Evolutionary conservation across 352 stramenopile genomes (phyloP).

Genomic region (Thalassiosira hispida): DNA sequence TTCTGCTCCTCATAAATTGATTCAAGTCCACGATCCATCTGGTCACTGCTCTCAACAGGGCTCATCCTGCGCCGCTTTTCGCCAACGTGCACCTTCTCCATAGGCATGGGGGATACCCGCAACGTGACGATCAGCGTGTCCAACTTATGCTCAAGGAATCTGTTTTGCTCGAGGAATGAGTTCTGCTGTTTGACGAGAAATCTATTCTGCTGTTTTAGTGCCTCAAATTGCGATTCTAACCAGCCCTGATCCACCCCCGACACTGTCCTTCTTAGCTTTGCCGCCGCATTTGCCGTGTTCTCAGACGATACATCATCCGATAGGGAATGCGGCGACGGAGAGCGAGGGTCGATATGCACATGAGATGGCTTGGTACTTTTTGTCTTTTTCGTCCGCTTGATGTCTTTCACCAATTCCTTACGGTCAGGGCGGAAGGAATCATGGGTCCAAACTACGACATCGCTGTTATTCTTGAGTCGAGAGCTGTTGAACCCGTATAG

Average conservation of each 20-base stretch:
- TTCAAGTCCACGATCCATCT: not conserved
- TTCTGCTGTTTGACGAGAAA: not conserved
- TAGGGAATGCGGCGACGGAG: not conserved
- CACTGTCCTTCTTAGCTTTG: not conserved
- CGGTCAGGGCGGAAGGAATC: constrained; percentile 71
- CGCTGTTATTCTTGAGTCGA: constrained; percentile 11
- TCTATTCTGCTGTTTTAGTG: constrained; percentile 22
- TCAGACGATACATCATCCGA: constrained; percentile 12
- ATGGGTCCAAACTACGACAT: constrained; percentile 50
- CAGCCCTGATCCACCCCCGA: not conserved
- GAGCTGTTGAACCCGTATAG: constrained; percentile 37
- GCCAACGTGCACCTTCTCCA: constrained; percentile 7
- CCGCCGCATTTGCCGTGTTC: not conserved
- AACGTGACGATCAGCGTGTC: constrained; percentile 17
- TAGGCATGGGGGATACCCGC: not conserved
- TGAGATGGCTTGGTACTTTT: constrained; percentile 6
- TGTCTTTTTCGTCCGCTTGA: constrained; percentile 71
- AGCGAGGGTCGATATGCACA: not conserved
- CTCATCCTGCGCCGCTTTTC: constrained; percentile 12
- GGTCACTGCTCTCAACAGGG: too few relatives aligned
- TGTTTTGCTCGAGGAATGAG: too few relatives aligned
- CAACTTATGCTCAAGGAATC: constrained; percentile 23
- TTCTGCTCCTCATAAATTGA: constrained; percentile 8
- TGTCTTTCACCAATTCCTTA: constrained; percentile 63
- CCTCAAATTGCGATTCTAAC: not conserved